Base-by-base conservation (phyloP, 2,329 filamentous ascomycete genomes). In the Aspergillus intermedius region DNA sequence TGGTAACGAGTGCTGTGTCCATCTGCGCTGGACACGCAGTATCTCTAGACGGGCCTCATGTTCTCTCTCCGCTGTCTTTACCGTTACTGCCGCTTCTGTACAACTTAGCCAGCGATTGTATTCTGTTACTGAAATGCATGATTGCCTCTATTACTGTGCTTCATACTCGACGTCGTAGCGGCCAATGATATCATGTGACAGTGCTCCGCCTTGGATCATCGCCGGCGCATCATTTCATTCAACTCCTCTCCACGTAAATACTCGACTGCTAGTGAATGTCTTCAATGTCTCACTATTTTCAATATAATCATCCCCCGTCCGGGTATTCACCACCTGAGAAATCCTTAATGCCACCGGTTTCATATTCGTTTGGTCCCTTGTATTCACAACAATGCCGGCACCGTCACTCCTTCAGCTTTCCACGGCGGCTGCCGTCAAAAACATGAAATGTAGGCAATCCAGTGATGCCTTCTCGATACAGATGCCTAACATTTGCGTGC, bases 381-480 rank as follows among this genome's bases (percentile, higher is more conserved):
- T 40, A 40, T 52, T 41, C 41, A 53, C 48, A 39, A 57, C 42
- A 43, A 70, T 70, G 67, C 61, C 63, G 37, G 57, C 61, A 47
- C 64, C 61, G 28, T 66, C 68, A 23, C 60, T 71, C 15, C 48
- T 63, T 34, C 61, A 68, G 45, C 58, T 71, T 50, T 61, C 65
- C 45, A 68, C 60, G 30, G 60, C 60, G 42, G 62, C 60, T 49
- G 68, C 68, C 39, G 60, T 70, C 48, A 64, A 63, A 48, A 65
- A 68, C 48, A 60, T 66, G 21, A 70, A 66, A 52, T 56, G 68
- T 71, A 55, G 53, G 65, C 32, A 39, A 32, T 12, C 30, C 3
- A 44, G 3, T n/a, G 2, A 5, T 4, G 25, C 15, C n/a, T 37
- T 21, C 6, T n/a, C 13, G 10, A 19, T 12, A 30, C 37, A 22